phyloP scores from a whole-genome alignment of 2,329 filamentous ascomycete species.

The Pseudogymnoascus sp. region DNA sequence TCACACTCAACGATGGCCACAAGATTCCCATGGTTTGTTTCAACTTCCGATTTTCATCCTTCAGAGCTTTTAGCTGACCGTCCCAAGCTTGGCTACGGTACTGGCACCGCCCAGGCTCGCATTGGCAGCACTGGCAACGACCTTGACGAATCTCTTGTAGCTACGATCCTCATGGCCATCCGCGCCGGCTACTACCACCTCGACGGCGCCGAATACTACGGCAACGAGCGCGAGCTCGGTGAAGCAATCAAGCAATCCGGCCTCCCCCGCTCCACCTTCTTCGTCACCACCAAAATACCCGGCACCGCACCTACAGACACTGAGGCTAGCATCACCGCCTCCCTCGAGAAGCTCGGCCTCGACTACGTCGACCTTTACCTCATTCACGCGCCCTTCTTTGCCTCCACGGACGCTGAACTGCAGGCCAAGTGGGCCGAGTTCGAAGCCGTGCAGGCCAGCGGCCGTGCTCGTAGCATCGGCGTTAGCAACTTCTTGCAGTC shows the following conservation, averaged over 20 bases:
- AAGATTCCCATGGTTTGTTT: slow-evolving; percentile 57
- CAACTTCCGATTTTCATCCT: not conserved
- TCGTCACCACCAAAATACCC: slow-evolving; percentile 53
- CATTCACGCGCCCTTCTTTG: slow-evolving; percentile 49
- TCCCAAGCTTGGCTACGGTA: slow-evolving; percentile 58
- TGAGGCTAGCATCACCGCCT: slow-evolving; percentile 45
- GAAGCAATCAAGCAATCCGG: slow-evolving; percentile 58
- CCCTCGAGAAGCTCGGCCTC: slow-evolving; percentile 55
- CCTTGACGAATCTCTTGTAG: slow-evolving; percentile 46
- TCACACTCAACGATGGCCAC: slow-evolving; percentile 67
- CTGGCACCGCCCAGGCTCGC: slow-evolving; percentile 54
- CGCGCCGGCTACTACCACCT: slow-evolving; percentile 62
- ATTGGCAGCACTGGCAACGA: slow-evolving; percentile 42
- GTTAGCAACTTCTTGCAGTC: slow-evolving; percentile 63
- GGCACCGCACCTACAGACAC: slow-evolving; percentile 28
- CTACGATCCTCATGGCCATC: slow-evolving; percentile 51
- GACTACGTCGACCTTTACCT: slow-evolving; percentile 67
- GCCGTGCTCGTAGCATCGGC: slow-evolving; percentile 61
- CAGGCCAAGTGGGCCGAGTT: slow-evolving; percentile 51
- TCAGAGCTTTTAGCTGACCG: not conserved
- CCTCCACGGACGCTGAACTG: slow-evolving; percentile 40
- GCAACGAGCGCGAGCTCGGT: slow-evolving; percentile 62
- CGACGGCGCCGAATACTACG: slow-evolving; percentile 64
- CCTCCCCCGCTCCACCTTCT: slow-evolving; percentile 59
- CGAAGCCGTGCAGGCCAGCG: slow-evolving; percentile 57